Evolutionary conservation across 2,329 filamentous ascomycete genomes (phyloP).

Genomic region (Colletotrichum filicis): DNA sequence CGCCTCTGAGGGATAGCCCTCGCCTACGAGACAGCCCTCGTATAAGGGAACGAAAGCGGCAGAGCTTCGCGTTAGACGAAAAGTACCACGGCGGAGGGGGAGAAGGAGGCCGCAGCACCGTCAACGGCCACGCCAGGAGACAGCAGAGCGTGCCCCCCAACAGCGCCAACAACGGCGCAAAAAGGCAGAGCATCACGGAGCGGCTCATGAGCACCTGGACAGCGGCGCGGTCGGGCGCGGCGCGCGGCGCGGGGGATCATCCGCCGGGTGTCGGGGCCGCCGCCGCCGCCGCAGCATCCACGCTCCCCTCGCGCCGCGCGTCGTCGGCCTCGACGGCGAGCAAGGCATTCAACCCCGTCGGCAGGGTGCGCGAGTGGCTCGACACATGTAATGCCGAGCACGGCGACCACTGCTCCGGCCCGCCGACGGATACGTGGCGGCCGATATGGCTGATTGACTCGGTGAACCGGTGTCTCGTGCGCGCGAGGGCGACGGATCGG

Average conservation of each 20-base stretch:
- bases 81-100: background rate
- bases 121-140: slow-evolving; percentile 15
- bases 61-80: slow-evolving; percentile 34
- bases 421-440: slow-evolving; percentile 45
- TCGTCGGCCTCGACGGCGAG: slow-evolving; percentile 36
- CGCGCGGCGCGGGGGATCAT: too few species aligned
- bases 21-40: slow-evolving; percentile 36
- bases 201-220: slow-evolving; percentile 45
- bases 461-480: slow-evolving; percentile 51
- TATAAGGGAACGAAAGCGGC: slow-evolving; percentile 34
- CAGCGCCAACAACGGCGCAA: slow-evolving; percentile 34
- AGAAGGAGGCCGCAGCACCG: background rate
- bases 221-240: slow-evolving; percentile 5
- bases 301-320: slow-evolving; percentile 28
- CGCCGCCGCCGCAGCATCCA: slow-evolving; percentile 8
- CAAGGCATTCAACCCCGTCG: slow-evolving; percentile 47
- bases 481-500: slow-evolving; percentile 49
- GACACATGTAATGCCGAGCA: slow-evolving; percentile 56
- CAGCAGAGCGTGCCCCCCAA: slow-evolving; percentile 22
- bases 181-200: slow-evolving; percentile 54
- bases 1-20: slow-evolving; percentile 37
- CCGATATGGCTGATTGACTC: slow-evolving; percentile 55
- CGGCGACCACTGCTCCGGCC: slow-evolving; percentile 50
- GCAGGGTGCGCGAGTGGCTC: slow-evolving; percentile 55
- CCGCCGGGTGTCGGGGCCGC: too few species aligned